These are phyloP conservation scores for Lactarius vividus DNA, from an alignment of 768 basidiomycete genomes.

Conservation along the genomic window DNA sequence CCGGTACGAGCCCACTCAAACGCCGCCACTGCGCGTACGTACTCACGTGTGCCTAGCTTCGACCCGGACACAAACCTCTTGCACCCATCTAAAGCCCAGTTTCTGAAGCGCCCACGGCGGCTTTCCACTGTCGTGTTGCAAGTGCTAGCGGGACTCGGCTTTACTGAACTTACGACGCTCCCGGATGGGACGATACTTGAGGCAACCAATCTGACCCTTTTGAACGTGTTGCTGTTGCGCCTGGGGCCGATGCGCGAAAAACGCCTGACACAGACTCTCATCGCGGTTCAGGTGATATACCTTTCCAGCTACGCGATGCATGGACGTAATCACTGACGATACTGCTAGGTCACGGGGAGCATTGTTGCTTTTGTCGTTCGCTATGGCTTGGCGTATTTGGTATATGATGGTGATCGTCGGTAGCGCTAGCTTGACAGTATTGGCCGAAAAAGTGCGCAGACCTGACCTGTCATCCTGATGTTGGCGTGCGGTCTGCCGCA, in stretches of 20 bases:
- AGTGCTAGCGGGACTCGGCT: constrained; percentile 56
- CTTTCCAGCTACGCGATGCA: background rate
- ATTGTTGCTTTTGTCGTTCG: constrained; percentile 78
- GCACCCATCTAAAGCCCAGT: constrained; percentile 66
- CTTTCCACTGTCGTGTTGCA: constrained; percentile 55
- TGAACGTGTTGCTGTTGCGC: constrained; percentile 79
- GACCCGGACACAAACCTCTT: constrained; percentile 73
- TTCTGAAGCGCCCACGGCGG: constrained; percentile 55
- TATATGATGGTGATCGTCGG: constrained; percentile 91
- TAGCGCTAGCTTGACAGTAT: constrained; percentile 34
- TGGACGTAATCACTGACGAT: background rate
- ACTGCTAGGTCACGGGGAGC: constrained; percentile 64
- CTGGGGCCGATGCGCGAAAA: constrained; percentile 87
- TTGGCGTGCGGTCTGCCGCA: background rate
- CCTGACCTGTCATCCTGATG: too few species aligned
- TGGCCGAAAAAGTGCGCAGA: background rate
- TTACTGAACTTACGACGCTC: constrained; percentile 62
- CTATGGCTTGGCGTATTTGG: constrained; percentile 84
- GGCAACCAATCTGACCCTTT: constrained; percentile 86
- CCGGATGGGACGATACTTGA: constrained; percentile 57
- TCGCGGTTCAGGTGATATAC: constrained; percentile 63
- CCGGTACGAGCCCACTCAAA: constrained; percentile 46
- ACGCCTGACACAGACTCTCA: constrained; percentile 67
- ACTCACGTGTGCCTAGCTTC: constrained; percentile 48
- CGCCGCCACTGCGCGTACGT: background rate